A percentile compares a stretch with the other conserved stretches of the same genome.
These are phyloP conservation scores for Penicillium coprophilum DNA, from an alignment of 495 filamentous ascomycete genomes.

Conservation along the genomic window DNA sequence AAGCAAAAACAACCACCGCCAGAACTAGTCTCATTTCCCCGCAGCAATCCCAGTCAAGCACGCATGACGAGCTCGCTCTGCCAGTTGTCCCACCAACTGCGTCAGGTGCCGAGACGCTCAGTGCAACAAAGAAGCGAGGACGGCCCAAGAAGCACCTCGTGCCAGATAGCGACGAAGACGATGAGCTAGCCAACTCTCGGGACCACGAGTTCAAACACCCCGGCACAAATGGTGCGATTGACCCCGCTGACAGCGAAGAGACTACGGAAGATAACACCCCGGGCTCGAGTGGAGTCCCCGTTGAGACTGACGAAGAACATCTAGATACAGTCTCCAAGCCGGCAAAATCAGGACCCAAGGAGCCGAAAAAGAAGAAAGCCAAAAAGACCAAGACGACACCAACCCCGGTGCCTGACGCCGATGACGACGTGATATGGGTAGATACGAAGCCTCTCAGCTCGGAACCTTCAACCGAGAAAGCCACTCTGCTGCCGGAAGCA, in stretches of 20 bases:
- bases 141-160: slow-evolving; percentile 35
- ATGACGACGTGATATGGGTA: slow-evolving; percentile 42
- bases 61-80: slow-evolving; percentile 34
- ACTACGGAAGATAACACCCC: neutral
- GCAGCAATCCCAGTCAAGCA: slow-evolving; percentile 22
- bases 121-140: slow-evolving; percentile 34
- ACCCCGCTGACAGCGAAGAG: slow-evolving; percentile 11
- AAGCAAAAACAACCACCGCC: slow-evolving; percentile 29
- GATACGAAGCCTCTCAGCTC: slow-evolving; percentile 31
- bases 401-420: slow-evolving; percentile 26
- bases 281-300: slow-evolving; percentile 6
- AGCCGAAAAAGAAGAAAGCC: slow-evolving; percentile 39
- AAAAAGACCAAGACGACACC: slow-evolving; percentile 44
- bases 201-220: slow-evolving; percentile 8
- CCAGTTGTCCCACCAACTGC: slow-evolving; percentile 17
- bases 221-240: slow-evolving; percentile 10
- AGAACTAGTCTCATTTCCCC: slow-evolving; percentile 13
- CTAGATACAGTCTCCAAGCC: slow-evolving; percentile 6
- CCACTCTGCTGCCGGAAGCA: slow-evolving; percentile 1
- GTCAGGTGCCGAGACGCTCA: slow-evolving; percentile 23
- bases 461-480: neutral
- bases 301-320: slow-evolving; percentile 8
- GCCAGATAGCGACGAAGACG: slow-evolving; percentile 31
- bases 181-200: slow-evolving; percentile 30
- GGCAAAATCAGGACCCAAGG: slow-evolving; percentile 19